phyloP scores from a whole-genome alignment of 768 basidiomycete species.

The Russula virescens region DNA sequence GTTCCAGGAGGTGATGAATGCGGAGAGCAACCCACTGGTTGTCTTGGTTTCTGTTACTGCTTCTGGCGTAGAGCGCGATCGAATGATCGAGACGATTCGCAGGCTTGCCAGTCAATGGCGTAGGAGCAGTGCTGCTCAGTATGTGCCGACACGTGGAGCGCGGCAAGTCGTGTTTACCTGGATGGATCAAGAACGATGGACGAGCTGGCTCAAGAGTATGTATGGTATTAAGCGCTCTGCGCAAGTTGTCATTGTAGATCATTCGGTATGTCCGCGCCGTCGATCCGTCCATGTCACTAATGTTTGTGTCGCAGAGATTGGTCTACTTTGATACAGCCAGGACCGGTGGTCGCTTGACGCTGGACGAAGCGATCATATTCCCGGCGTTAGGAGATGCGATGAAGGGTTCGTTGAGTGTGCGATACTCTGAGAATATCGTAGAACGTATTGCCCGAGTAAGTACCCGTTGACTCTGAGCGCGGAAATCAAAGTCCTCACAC shows the following conservation, averaged over 20 bases:
- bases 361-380: slow-evolving; percentile 55
- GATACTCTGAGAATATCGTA: slow-evolving; percentile 63
- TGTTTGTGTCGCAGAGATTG: slow-evolving; percentile 42
- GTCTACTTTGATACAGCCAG: slow-evolving; percentile 73
- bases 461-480: slow-evolving; percentile 22
- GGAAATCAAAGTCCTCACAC: not conserved
- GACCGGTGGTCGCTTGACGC: slow-evolving; percentile 45
- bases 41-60: slow-evolving; percentile 57
- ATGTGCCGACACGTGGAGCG: slow-evolving; percentile 27
- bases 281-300: not conserved
- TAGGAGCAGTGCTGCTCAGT: slow-evolving; percentile 32
- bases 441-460: slow-evolving; percentile 63
- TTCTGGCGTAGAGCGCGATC: slow-evolving; percentile 30
- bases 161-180: slow-evolving; percentile 76
- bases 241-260: slow-evolving; percentile 71
- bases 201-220: slow-evolving; percentile 86
- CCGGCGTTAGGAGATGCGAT: slow-evolving; percentile 65
- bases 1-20: slow-evolving; percentile 84
- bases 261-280: slow-evolving; percentile 49
- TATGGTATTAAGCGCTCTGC: slow-evolving; percentile 56
- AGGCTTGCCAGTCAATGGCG: slow-evolving; percentile 61
- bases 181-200: slow-evolving; percentile 86
- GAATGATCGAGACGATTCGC: slow-evolving; percentile 43
- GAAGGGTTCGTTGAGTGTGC: slow-evolving; percentile 42
- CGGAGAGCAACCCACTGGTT: slow-evolving; percentile 67